These are phyloP conservation scores for Blakeslea trispora DNA, from an alignment of 371 early-diverging fungal species.

Conservation along the genomic window DNA sequence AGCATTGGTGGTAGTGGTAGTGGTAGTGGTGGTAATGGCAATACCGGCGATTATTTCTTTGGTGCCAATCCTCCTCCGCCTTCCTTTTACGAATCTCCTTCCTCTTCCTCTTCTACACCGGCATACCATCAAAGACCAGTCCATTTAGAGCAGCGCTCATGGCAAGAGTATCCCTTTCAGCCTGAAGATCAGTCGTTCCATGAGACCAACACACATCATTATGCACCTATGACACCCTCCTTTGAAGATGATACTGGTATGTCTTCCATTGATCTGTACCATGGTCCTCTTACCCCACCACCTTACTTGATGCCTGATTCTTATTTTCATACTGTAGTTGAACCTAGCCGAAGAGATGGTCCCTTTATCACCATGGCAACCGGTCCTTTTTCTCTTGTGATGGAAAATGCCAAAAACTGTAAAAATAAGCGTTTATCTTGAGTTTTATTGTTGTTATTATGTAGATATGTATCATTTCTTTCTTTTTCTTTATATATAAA, in stretches of 20 bases:
- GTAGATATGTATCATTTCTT: background rate
- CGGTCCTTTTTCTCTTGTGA: background rate
- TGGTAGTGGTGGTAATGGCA: too few species aligned
- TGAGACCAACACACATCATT: background rate
- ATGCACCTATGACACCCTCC: background rate
- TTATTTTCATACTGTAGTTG: background rate
- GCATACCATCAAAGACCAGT: background rate
- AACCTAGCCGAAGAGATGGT: background rate
- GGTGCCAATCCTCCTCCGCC: background rate
- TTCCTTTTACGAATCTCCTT: background rate
- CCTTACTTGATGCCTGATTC: background rate
- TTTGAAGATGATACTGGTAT: background rate
- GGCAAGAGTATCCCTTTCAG: background rate
- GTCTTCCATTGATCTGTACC: background rate
- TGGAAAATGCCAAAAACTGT: background rate
- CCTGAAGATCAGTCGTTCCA: too few species aligned
- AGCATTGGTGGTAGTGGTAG: background rate
- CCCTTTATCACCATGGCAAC: background rate
- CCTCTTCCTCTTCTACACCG: background rate
- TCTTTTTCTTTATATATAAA: constrained; percentile 2
- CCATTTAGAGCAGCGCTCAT: background rate
- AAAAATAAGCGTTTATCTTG: background rate
- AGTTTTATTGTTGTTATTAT: background rate
- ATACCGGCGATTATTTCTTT: background rate
- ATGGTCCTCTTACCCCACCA: background rate